These are phyloP conservation scores for Epichloe amarillans DNA, from an alignment of 2,329 filamentous ascomycete species.

Conservation along the genomic window DNA sequence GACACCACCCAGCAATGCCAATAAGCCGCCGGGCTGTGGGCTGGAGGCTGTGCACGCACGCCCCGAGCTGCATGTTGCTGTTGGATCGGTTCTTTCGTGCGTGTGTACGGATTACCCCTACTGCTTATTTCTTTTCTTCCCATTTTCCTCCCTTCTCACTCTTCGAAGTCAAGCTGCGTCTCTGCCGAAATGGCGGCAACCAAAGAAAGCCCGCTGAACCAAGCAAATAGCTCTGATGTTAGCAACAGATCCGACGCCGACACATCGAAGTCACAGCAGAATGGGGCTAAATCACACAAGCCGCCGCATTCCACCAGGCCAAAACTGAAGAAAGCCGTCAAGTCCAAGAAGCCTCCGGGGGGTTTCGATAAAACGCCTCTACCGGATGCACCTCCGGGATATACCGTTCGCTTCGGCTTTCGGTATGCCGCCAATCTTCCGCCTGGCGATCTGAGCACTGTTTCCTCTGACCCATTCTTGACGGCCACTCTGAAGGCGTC, in stretches of 20 bases:
- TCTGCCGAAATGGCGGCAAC: neutral
- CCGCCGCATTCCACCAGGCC: neutral
- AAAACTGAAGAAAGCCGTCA: constrained; percentile 14
- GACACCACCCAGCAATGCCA: too few species aligned
- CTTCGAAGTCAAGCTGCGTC: neutral
- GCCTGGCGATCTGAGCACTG: constrained; percentile 61
- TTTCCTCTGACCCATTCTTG: constrained; percentile 75
- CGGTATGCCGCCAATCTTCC: constrained; percentile 71
- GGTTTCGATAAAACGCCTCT: constrained; percentile 72
- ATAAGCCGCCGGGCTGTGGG: neutral
- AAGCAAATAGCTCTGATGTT: neutral
- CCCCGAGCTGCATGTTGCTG: neutral
- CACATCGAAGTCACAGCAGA: neutral
- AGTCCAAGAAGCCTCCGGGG: constrained; percentile 48
- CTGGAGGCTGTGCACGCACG: neutral
- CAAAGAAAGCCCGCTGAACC: neutral
- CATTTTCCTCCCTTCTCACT: neutral
- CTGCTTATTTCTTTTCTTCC: too few species aligned
- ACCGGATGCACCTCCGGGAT: constrained; percentile 61
- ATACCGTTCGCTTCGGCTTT: constrained; percentile 75
- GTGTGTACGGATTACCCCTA: neutral
- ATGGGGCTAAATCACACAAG: neutral
- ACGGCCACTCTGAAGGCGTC: constrained; percentile 59
- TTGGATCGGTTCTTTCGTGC: neutral
- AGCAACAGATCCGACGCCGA: neutral